Base-by-base conservation (phyloP, 495 filamentous ascomycete species). In the Aspergillus saccharolyticus region DNA sequence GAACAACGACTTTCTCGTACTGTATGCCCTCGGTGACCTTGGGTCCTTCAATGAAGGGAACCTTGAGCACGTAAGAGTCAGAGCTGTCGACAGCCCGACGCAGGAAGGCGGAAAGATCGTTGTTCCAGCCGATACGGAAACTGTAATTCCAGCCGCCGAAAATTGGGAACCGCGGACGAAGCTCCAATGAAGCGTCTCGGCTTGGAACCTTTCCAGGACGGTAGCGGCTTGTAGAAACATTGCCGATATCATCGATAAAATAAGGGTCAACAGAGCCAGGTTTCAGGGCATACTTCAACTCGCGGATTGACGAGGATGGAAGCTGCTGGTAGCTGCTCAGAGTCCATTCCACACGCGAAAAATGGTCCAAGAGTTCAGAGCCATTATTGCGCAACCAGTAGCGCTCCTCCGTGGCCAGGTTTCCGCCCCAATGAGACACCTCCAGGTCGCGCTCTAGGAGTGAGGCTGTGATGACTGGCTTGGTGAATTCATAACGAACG, bases 91-190 rank as follows among this genome's bases (percentile, higher is more conserved):
- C 72, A 15, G 76, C 57, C 63, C 82, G 84, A 52, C 89, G 82
- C 53, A 98, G 67, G 69, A 89, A 96, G 33, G 81, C 80, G 60
- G 81, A 79, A 19, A 96, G 80, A 55, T 93, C 83, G 53, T 88
- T 87, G 76, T 96, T 90, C 93, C 94, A 98, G 57, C 94, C 95
- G 45, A 97, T 82, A 46, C 86, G 87, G 76, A 97, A 98, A 59
- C 87, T 92, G 67, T 96, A 97, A 72, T 96, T 96, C 94, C 94
- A 98, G 51, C 89, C 90, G 47, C 94, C 94, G 66, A 97, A 97
- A 21, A 98, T 67, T 8, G 94, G 94, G 71, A 90, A 98, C 25
- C 94, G 81, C 16, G 95, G 95, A 73, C 89, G 91, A 58, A 97
- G 82, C 73, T 97, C 94, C 42, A 97, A 81, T 54, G 83, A 76